Evolutionary conservation across 192 early-diverging fungal species (phyloP), one percentile per base, ranked within the genome.

Genomic region (Podochytrium sp.): DNA sequence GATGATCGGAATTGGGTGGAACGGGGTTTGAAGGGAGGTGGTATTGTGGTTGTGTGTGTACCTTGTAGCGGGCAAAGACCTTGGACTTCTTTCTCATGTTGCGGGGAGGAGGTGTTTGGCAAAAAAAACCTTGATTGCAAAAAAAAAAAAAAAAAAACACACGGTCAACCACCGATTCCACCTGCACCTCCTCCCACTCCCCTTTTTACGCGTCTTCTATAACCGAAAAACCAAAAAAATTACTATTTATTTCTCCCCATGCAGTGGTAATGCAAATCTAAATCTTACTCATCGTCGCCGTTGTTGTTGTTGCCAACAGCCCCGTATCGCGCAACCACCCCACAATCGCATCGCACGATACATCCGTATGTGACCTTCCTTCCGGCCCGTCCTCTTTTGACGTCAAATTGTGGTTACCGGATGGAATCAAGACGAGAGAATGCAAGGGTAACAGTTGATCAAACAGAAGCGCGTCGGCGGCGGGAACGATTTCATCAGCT

Each of bases 21-120:
- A 58, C 56, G 56, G 27, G 10, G n/a, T 41, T 40, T 18, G 37
- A 14, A 38, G 61, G 16, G 61, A 20, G 7, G 16, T 1, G 29
- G 61, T 37, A 14, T 16, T 14, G 40, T 14, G 27, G 61, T 16
- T 10, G 40, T 25, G 37, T n/a, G 37, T 18, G 37, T 41, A 69
- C 66, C 66, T 69, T 69, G 66, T 56, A 37, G 29, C 66, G 66
- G 29, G 66, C 40, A 69, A 69, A 69, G 4, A 69, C 66, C 35
- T 69, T 69, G 47, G 51, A 56, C 51, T 56, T 52, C 37, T 69
- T 69, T 7, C 66, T 18, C 66, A 69, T 69, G 52, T n/a, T 7
- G 10, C n/a, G n/a, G n/a, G n/a, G n/a, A n/a, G n/a, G n/a, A n/a
- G n/a, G n/a, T n/a, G n/a, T n/a, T n/a, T n/a, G n/a, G n/a, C n/a